Evolutionary conservation across 192 early-diverging fungal genomes (phyloP), one percentile per base, ranked within the genome.

Genomic region (Coemansia sp.): DNA sequence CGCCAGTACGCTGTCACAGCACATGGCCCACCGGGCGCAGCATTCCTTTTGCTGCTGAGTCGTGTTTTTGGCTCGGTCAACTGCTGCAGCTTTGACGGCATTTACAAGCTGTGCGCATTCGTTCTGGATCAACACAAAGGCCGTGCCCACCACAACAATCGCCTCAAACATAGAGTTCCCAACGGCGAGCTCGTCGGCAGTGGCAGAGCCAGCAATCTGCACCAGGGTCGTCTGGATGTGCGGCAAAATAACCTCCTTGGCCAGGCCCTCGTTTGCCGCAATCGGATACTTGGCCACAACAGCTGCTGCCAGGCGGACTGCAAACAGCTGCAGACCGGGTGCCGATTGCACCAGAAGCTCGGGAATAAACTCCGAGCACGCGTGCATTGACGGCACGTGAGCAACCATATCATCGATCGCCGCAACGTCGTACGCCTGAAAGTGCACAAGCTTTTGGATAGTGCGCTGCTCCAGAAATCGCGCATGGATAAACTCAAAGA

Each of bases 351-450:
- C 65, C 19, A 86, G 67, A 24, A 89, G 73, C 59, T 89, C 86
- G 0, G 81, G 65, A 11, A 89, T 69, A 73, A 86, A 87, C 56
- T 84, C 81, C 11, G 78, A 56, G 35, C 84, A 81, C 10, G 85
- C 82, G 45, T 87, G 85, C 74, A 89, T 85, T 14, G 87, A 88
- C 15, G 87, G 87, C 22, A 89, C 83, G n/a, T 77, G 56, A 21
- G 75, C 65, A n/a, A 88, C 85, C 58, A 88, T 72, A 60, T 82
- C 68, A 8, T 70, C 71, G 19, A 89, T 83, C 3, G 84, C 62
- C 1, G 66, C 61, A 23, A 67, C 66, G n/a, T 75, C 70, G 70
- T 86, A 88, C 3, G 87, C 84, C 60, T 87, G 84, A 48, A 87
- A 87, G 67, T 87, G 86, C 6, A 89, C 47, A 7, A 84, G 66